These are phyloP conservation scores for Rossbeevera mucosa DNA, from an alignment of 768 basidiomycete genomes.

Conservation along the genomic window DNA sequence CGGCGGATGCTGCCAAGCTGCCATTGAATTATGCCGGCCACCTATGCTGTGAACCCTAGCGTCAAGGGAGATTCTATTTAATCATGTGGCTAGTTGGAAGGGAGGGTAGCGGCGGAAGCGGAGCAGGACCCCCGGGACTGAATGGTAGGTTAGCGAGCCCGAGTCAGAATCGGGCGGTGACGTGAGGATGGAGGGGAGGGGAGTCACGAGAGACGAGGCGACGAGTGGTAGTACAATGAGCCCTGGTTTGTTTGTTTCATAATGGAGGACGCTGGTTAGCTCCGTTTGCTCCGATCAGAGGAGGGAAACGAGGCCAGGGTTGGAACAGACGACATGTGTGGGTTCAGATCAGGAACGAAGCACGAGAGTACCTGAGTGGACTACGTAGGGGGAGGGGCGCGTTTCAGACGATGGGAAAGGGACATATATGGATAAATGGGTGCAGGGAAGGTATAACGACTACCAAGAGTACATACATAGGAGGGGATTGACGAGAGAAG, in stretches of 20 bases:
- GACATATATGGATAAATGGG: conserved; percentile 18
- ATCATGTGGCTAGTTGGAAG: background rate
- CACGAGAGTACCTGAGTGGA: conserved; percentile 1
- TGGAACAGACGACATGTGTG: background rate
- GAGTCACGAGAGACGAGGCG: background rate
- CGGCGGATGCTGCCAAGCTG: background rate
- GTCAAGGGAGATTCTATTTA: background rate
- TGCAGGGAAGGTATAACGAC: conserved; percentile 7
- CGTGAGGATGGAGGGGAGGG: background rate
- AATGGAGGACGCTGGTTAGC: conserved; percentile 13
- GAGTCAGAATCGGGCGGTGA: conserved; percentile 1
- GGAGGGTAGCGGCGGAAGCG: background rate
- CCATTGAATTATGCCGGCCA: background rate
- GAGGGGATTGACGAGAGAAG: background rate
- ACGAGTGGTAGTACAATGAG: background rate
- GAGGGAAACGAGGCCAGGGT: background rate
- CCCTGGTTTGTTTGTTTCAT: background rate
- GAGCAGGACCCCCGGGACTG: background rate
- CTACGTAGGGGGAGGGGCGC: background rate
- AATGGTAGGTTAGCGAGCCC: background rate
- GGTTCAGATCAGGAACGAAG: conserved; percentile 16
- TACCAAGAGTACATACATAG: too few relatives aligned
- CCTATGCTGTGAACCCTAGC: background rate
- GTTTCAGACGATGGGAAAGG: background rate
- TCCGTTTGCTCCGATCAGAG: conserved; percentile 21